Percentiles rank a stretch among this genome's conserved stretches.
phyloP scores from a whole-genome alignment of 2,329 filamentous ascomycete species.

The Aschersonia sp. region DNA sequence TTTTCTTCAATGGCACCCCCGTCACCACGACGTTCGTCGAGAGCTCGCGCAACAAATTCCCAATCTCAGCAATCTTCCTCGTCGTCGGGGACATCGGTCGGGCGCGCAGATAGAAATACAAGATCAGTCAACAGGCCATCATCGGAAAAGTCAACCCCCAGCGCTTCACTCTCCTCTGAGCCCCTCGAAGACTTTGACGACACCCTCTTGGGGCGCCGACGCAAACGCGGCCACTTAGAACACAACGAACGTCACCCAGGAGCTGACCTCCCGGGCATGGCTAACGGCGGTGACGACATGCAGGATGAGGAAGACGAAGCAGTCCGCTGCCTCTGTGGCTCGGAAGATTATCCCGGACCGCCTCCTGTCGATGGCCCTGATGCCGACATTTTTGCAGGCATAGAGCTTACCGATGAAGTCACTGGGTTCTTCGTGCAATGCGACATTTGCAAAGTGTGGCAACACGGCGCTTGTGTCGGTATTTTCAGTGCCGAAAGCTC shows the following conservation, averaged over 20 bases:
- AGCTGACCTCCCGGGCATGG: constrained; percentile 32
- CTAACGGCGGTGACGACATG: constrained; percentile 52
- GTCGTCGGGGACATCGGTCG: constrained; percentile 58
- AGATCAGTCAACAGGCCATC: constrained; percentile 57
- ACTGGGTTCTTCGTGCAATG: constrained; percentile 97
- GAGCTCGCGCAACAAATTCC: constrained; percentile 68
- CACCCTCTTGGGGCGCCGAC: constrained; percentile 59
- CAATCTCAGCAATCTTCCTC: constrained; percentile 66
- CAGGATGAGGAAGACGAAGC: constrained; percentile 78
- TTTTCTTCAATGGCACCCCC: constrained; percentile 42
- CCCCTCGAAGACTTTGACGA: constrained; percentile 54
- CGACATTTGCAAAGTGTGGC: constrained; percentile 96
- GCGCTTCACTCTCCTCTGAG: constrained; percentile 57
- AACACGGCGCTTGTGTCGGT: constrained; percentile 93
- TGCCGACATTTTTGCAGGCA: constrained; percentile 39
- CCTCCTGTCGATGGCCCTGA: constrained; percentile 47
- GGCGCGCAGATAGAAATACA: constrained; percentile 59
- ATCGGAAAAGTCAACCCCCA: constrained; percentile 64
- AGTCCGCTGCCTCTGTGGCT: constrained; percentile 87
- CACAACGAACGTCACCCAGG: constrained; percentile 32
- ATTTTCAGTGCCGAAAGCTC: constrained; percentile 89
- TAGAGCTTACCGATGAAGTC: constrained; percentile 65
- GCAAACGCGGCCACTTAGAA: constrained; percentile 59
- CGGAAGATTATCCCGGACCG: constrained; percentile 86
- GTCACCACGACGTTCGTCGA: constrained; percentile 76